A percentile compares a stretch with the other conserved stretches of the same genome.
phyloP scores from a whole-genome alignment of 352 stramenopile species.

The Stramenopiles sp. region DNA sequence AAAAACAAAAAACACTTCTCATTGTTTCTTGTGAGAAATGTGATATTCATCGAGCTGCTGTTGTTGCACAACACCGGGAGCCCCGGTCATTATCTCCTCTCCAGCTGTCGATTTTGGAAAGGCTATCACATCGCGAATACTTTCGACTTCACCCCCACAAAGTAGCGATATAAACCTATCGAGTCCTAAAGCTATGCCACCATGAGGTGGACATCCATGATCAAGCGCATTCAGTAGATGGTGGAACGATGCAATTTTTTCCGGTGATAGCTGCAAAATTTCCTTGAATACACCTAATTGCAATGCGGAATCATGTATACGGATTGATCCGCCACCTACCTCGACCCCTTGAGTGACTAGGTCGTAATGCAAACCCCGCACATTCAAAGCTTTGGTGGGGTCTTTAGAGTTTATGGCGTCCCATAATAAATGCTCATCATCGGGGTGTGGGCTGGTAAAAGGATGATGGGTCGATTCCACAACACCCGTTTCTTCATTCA shows the following conservation, averaged over 20 bases:
- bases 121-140: slow-evolving; percentile 59
- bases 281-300: slow-evolving; percentile 51
- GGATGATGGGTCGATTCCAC: slow-evolving; percentile 46
- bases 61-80: slow-evolving; percentile 38
- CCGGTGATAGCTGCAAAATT: slow-evolving; percentile 39
- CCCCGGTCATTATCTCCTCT: slow-evolving; percentile 58
- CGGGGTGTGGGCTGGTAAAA: slow-evolving; percentile 45
- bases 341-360: slow-evolving; percentile 65
- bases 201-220: slow-evolving; percentile 51
- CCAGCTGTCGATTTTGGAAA: slow-evolving; percentile 65
- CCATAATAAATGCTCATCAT: slow-evolving; percentile 32
- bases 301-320: slow-evolving; percentile 45
- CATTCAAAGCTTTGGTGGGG: slow-evolving; percentile 33
- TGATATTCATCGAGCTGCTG: slow-evolving; percentile 52
- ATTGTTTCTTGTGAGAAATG: too few species aligned
- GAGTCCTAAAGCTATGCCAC: slow-evolving; percentile 53
- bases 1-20: too few species aligned
- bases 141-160: slow-evolving; percentile 28
- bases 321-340: slow-evolving; percentile 54
- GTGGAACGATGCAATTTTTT: slow-evolving; percentile 43
- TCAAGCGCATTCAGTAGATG: slow-evolving; percentile 50
- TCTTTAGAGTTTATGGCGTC: slow-evolving; percentile 35
- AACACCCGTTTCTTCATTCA: slow-evolving; percentile 35
- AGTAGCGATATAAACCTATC: slow-evolving; percentile 59
- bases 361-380: slow-evolving; percentile 58